These are phyloP conservation scores for Zarea fungicola DNA, from an alignment of 2,329 filamentous ascomycete species.

Conservation along the genomic window DNA sequence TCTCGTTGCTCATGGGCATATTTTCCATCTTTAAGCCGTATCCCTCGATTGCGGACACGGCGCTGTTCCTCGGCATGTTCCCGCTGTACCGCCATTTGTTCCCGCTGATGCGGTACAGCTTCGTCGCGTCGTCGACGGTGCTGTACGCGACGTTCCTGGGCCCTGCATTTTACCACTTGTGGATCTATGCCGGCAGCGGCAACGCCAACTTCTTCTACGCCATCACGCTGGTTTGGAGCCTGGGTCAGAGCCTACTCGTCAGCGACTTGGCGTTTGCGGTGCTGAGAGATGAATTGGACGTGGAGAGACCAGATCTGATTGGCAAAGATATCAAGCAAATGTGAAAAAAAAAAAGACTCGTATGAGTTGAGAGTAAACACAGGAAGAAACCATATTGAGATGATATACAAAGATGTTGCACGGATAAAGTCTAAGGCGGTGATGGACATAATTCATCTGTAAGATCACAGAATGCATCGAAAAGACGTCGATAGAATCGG, in stretches of 20 bases:
- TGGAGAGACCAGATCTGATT: slow-evolving; percentile 81
- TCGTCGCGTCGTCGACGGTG: slow-evolving; percentile 75
- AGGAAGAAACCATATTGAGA: neutral
- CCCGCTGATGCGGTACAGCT: slow-evolving; percentile 89
- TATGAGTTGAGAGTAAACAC: neutral
- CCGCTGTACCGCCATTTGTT: slow-evolving; percentile 89
- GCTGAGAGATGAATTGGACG: slow-evolving; percentile 88
- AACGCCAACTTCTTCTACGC: slow-evolving; percentile 99
- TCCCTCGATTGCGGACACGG: slow-evolving; percentile 85
- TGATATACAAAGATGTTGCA: neutral
- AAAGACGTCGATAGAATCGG: neutral
- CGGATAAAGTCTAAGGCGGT: neutral
- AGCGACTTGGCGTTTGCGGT: slow-evolving; percentile 86
- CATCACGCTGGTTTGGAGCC: slow-evolving; percentile 96
- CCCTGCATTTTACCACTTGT: slow-evolving; percentile 92
- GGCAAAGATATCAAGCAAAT: slow-evolving; percentile 86
- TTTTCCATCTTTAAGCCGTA: slow-evolving; percentile 97
- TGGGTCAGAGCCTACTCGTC: slow-evolving; percentile 80
- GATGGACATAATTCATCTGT: neutral
- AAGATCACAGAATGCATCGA: neutral
- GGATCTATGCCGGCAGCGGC: slow-evolving; percentile 96
- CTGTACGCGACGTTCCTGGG: slow-evolving; percentile 86
- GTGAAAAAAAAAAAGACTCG: slow-evolving; percentile 34
- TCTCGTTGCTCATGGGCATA: slow-evolving; percentile 79
- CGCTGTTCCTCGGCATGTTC: slow-evolving; percentile 76